A percentile compares a stretch with the other conserved stretches of the same genome.
Evolutionary conservation across 2,329 filamentous ascomycete species (phyloP).

Genomic region (Colletotrichum sp.): DNA sequence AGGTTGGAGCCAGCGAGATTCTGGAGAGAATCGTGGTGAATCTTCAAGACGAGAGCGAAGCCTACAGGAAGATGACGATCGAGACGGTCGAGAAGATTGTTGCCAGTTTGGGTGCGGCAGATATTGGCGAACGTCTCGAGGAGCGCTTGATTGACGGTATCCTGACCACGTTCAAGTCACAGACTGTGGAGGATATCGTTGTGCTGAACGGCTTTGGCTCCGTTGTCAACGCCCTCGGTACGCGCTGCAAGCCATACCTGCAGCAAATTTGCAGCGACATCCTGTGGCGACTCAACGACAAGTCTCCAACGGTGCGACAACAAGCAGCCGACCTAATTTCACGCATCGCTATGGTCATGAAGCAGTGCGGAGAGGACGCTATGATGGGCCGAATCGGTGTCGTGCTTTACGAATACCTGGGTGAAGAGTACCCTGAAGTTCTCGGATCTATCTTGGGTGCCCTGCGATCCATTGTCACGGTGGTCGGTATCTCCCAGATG

Average conservation of each 20-base stretch:
- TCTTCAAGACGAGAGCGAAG: conserved; percentile 96
- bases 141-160: conserved; percentile 96
- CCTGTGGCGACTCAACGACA: conserved; percentile 96
- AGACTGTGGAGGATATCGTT: conserved; percentile 93
- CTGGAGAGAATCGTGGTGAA: conserved; percentile 92
- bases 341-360: conserved; percentile 98
- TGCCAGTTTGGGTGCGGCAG: conserved; percentile 88
- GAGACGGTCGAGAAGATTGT: conserved; percentile 98
- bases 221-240: conserved; percentile 93
- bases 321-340: conserved; percentile 97
- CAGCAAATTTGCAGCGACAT: conserved; percentile 98
- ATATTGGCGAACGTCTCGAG: conserved; percentile 91
- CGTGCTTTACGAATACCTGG: conserved; percentile 96
- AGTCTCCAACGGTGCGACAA: conserved; percentile 93
- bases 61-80: conserved; percentile 98
- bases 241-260: conserved; percentile 93
- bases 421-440: conserved; percentile 98
- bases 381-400: conserved; percentile 95
- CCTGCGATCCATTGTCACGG: conserved; percentile 93
- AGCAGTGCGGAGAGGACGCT: conserved; percentile 95
- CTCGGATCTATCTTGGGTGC: conserved; percentile 95
- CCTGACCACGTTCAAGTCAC: conserved; percentile 95
- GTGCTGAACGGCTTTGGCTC: conserved; percentile 98
- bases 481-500: conserved; percentile 98
- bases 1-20: conserved; percentile 97